Conservation (phyloP, 2,329 filamentous ascomycete species). For the Penicillium brasilianum region DNA sequence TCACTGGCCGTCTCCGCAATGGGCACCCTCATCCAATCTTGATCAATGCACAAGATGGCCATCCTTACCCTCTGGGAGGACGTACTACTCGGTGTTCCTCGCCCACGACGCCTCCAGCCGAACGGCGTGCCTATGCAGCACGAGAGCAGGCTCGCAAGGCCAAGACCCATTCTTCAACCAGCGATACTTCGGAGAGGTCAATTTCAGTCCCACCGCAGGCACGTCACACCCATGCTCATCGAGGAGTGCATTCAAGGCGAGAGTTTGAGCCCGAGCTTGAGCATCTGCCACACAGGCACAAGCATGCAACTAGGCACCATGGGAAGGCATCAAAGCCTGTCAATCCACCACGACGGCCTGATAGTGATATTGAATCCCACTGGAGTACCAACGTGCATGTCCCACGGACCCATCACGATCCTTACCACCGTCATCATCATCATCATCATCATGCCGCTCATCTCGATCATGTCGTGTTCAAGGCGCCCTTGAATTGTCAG, state of each 20-base stretch:
- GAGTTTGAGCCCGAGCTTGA: neutral
- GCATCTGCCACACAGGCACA: neutral
- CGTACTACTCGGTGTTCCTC: conserved; percentile 16
- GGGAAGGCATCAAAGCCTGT: neutral
- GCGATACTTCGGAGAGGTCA: neutral
- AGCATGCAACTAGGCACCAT: neutral
- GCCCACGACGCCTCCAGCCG: conserved; percentile 8
- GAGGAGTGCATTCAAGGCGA: neutral
- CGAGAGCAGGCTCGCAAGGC: conserved; percentile 3
- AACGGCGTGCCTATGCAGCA: conserved; percentile 11
- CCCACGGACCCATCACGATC: neutral
- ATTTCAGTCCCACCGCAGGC: neutral
- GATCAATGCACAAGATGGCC: neutral
- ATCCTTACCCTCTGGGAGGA: neutral
- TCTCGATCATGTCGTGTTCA: neutral
- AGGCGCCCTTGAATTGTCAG: neutral
- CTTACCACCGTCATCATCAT: neutral
- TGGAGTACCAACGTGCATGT: neutral
- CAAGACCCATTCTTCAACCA: neutral
- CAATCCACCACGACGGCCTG: neutral
- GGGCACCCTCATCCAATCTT: neutral
- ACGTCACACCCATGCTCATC: neutral
- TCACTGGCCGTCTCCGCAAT: neutral
- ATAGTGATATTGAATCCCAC: neutral
- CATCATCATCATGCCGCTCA: neutral